Evolutionary conservation across 2,329 filamentous ascomycete species (phyloP).

Genomic region (Diaporthe aspalathi): DNA sequence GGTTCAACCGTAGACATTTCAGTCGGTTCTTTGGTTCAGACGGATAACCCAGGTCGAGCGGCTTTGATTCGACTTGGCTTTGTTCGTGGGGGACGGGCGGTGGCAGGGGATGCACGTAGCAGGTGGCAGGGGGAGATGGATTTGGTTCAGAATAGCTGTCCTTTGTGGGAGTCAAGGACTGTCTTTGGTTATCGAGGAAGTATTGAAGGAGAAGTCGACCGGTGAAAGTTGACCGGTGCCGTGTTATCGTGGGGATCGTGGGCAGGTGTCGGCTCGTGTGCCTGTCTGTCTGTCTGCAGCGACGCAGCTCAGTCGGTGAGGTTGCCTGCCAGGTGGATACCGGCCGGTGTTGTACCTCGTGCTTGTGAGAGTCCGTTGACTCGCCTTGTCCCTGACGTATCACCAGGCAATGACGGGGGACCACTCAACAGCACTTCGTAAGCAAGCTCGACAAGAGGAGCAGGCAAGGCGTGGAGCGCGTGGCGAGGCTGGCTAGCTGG

Average conservation of each 20-base stretch:
- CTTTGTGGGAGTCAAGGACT: constrained; percentile 16
- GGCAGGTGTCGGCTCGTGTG: constrained; percentile 31
- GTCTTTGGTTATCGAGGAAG: neutral
- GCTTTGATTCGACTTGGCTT: constrained; percentile 35
- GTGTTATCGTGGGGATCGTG: constrained; percentile 7
- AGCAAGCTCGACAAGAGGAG: constrained; percentile 2
- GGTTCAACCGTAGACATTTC: constrained; percentile 32
- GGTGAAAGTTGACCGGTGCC: constrained; percentile 6
- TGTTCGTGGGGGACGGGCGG: constrained; percentile 19
- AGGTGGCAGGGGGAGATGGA: constrained; percentile 22
- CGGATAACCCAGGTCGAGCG: constrained; percentile 28
- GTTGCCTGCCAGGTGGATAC: constrained; percentile 31
- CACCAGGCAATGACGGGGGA: neutral
- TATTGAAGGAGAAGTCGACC: neutral
- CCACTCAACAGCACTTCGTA: neutral
- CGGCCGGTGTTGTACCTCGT: constrained; percentile 21
- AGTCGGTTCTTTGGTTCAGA: constrained; percentile 24
- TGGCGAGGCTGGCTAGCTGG: neutral
- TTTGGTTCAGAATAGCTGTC: constrained; percentile 15
- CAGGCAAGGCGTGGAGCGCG: neutral
- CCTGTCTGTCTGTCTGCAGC: neutral
- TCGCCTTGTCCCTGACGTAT: constrained; percentile 17
- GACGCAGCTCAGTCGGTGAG: constrained; percentile 31
- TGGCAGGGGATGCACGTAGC: constrained; percentile 1
- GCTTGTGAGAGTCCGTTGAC: constrained; percentile 18